Percentiles rank a stretch among this genome's conserved stretches.
These are phyloP conservation scores for Elaphomyces granulatus DNA, from an alignment of 495 filamentous ascomycete genomes.

Conservation along the genomic window DNA sequence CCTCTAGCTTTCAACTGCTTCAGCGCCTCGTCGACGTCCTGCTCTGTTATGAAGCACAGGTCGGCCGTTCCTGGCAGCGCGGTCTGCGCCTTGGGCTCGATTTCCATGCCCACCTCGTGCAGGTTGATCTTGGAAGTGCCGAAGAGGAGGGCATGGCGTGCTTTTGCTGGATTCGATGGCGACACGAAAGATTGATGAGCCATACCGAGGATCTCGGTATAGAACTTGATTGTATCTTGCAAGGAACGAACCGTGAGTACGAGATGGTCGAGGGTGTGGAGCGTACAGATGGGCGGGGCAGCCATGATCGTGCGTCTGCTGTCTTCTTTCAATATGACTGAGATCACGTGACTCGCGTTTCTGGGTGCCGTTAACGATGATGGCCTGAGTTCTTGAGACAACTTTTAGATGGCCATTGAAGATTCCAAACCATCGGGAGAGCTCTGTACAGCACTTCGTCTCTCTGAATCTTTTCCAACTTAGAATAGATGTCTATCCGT, in stretches of 20 bases:
- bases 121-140: conserved; percentile 42
- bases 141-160: conserved; percentile 35
- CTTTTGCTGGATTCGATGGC: conserved; percentile 17
- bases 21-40: conserved; percentile 26
- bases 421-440: too few relatives aligned
- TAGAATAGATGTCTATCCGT: too few relatives aligned
- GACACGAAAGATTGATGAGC: conserved; percentile 30
- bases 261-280: conserved; percentile 34
- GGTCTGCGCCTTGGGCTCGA: conserved; percentile 36
- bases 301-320: too few relatives aligned
- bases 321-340: too few relatives aligned
- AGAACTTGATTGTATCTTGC: conserved; percentile 31
- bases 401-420: too few relatives aligned
- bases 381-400: too few relatives aligned
- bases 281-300: conserved; percentile 6
- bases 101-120: conserved; percentile 36
- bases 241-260: conserved; percentile 38
- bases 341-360: too few relatives aligned
- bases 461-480: too few relatives aligned
- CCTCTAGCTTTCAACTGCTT: conserved; percentile 19
- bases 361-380: too few relatives aligned
- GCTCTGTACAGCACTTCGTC: too few relatives aligned
- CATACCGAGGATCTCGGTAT: conserved; percentile 37
- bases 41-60: conserved; percentile 37
- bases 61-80: conserved; percentile 38